Conservation (phyloP, 2,329 filamentous ascomycete genomes). For the Fusarium piperis region DNA sequence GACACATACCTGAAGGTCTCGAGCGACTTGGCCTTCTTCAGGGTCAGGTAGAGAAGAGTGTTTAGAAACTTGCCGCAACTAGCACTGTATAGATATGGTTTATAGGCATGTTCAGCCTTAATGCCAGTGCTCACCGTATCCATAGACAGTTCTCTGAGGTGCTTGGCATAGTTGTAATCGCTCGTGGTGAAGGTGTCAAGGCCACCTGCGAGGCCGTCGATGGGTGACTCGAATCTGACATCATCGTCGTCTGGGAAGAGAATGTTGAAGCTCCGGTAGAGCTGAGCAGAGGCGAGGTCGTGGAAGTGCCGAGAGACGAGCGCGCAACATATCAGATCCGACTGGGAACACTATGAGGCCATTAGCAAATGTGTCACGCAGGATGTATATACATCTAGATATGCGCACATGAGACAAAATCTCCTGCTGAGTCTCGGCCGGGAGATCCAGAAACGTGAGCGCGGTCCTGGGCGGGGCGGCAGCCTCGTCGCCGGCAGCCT, state of each 20-base stretch:
- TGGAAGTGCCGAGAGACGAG: constrained; percentile 68
- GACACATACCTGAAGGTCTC: constrained; percentile 64
- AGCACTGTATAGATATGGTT: constrained; percentile 62
- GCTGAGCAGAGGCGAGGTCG: constrained; percentile 64
- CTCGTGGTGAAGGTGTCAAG: constrained; percentile 71
- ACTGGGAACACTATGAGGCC: constrained; percentile 57
- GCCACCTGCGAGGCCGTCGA: constrained; percentile 66
- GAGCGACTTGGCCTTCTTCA: constrained; percentile 64
- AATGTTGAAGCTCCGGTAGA: constrained; percentile 70
- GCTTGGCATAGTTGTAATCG: constrained; percentile 70
- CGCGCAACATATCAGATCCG: constrained; percentile 65
- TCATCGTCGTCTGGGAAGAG: constrained; percentile 70
- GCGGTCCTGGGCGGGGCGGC: constrained; percentile 24
- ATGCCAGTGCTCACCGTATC: constrained; percentile 63
- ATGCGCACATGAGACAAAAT: constrained; percentile 58
- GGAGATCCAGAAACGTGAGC: constrained; percentile 54
- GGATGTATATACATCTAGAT: not conserved
- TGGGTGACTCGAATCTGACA: constrained; percentile 59
- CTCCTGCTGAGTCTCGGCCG: constrained; percentile 59
- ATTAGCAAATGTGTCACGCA: constrained; percentile 4
- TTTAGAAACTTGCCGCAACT: constrained; percentile 73
- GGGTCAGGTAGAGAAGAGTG: constrained; percentile 64
- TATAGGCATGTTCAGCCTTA: constrained; percentile 64
- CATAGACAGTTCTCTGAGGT: constrained; percentile 65
- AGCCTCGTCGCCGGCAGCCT: constrained; percentile 45